These are phyloP conservation scores for Pugionium cornutum DNA, from an alignment of 345 rosid genomes.

Conservation along the genomic window DNA sequence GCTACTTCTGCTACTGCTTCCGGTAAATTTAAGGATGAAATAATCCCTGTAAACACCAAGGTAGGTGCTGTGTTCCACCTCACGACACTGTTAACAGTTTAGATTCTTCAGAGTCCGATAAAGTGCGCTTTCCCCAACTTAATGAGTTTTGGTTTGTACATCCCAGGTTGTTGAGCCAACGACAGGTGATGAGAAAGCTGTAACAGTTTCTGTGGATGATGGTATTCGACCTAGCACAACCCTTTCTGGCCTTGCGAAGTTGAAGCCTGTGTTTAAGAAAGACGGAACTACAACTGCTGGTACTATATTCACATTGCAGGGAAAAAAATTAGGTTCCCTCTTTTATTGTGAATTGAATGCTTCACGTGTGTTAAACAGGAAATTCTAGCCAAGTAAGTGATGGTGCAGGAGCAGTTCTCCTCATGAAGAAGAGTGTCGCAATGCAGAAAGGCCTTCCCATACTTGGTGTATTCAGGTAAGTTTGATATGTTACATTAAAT, in stretches of 20 bases:
- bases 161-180: constrained; percentile 84
- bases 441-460: constrained; percentile 72
- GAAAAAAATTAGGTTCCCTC: background rate
- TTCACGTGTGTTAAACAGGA: constrained; percentile 47
- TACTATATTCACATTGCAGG: constrained; percentile 36
- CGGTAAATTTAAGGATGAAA: constrained; percentile 91
- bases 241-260: constrained; percentile 59
- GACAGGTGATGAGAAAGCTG: constrained; percentile 72
- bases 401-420: constrained; percentile 78
- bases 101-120: constrained; percentile 6
- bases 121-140: constrained; percentile 8
- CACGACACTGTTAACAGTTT: background rate
- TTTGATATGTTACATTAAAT: constrained; percentile 15
- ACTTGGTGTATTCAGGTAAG: constrained; percentile 87
- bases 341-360: background rate
- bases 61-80: constrained; percentile 41
- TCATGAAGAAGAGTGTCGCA: constrained; percentile 89
- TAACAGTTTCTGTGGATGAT: constrained; percentile 80
- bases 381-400: constrained; percentile 56
- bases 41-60: constrained; percentile 86
- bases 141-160: constrained; percentile 23
- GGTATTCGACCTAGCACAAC: constrained; percentile 84
- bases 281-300: constrained; percentile 96
- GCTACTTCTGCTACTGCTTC: constrained; percentile 89
- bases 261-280: constrained; percentile 83